Conservation (phyloP, 2,329 filamentous ascomycete genomes). For the Diplocarpon mali region DNA sequence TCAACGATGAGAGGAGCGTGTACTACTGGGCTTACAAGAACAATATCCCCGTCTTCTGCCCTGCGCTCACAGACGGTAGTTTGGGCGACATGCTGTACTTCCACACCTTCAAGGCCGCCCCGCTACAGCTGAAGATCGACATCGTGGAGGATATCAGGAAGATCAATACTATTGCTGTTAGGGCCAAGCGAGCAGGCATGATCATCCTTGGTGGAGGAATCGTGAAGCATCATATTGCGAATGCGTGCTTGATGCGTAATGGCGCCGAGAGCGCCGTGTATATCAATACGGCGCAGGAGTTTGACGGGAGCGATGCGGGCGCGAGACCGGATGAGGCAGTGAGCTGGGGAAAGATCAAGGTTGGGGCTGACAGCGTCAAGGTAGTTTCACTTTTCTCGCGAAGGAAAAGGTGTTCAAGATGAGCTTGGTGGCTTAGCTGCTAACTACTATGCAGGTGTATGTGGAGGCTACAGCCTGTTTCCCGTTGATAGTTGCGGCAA, state of each 20-base stretch:
- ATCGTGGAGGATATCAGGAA: conserved; percentile 87
- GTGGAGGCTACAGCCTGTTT: conserved; percentile 54
- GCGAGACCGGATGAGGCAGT: conserved; percentile 93
- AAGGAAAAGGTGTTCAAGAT: background rate
- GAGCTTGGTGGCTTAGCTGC: background rate
- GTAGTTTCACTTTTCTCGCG: conserved; percentile 33
- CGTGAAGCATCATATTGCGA: conserved; percentile 98
- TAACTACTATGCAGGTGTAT: conserved; percentile 40
- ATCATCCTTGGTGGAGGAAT: conserved; percentile 89
- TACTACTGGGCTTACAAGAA: conserved; percentile 97
- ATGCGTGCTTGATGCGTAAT: conserved; percentile 94
- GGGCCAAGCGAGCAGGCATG: conserved; percentile 84
- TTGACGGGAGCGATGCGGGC: conserved; percentile 93
- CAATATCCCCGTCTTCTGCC: conserved; percentile 93
- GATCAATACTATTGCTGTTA: conserved; percentile 85
- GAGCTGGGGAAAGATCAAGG: conserved; percentile 97
- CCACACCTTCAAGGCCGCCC: conserved; percentile 86
- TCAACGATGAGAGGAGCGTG: conserved; percentile 82
- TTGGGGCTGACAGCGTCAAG: conserved; percentile 81
- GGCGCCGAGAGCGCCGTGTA: conserved; percentile 95
- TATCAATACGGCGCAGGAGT: conserved; percentile 95
- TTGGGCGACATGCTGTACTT: conserved; percentile 98
- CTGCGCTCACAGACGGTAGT: conserved; percentile 88
- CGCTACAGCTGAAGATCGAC: conserved; percentile 71
- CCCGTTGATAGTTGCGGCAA: conserved; percentile 55